Evolutionary conservation across 2,329 filamentous ascomycete species (phyloP), one percentile per base, ranked within the genome.

Genomic region (Didymellaceae sp.): DNA sequence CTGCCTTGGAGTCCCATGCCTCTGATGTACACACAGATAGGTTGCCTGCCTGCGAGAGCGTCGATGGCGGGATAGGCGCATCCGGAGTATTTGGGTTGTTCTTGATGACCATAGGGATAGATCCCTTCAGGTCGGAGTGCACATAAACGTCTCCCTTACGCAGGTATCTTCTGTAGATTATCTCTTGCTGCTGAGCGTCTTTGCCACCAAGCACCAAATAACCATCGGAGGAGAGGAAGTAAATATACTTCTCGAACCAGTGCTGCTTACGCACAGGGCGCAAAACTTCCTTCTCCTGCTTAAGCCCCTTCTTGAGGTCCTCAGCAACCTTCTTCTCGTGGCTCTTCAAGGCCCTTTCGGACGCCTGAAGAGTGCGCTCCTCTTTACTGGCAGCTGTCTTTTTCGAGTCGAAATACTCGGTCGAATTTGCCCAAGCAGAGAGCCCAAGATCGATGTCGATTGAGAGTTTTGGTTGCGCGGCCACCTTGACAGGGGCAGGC

Each of bases 181-280:
- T 87, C 71, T 99, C 94, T 64, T 89, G 91, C 70, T 99, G 94
- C 63, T 90, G 88, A 1, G 86, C 83, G 75, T 99, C 94, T 55
- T 90, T 91, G 13, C 91, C 93, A 34, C 86, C 93, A 13, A 99
- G 81, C 0, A 97, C 89, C 5, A 99, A 81, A 70, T 97, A 97
- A 4, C 93, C 92, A 67, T 99, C 94, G 0, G 91, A 95, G 0
- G 92, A 97, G 61, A 97, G 84, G 75, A 99, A 99, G 82, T 91
- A 97, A 21, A 86, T 79, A 65, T 96, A 99, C 74, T 99, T 99
- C 67, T 99, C 94, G 61, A 97, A 99, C 94, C 94, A 99, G 64
- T 92, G 83, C 59, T 87, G 88, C 65, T 86, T 88, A 47, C 94
- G 84, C 7, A 96, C 87, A 0, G 89, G 91, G 35, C 92, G 86